These are phyloP conservation scores for Cucumis melo DNA, from an alignment of 306 rosid species.

Conservation along the genomic window DNA sequence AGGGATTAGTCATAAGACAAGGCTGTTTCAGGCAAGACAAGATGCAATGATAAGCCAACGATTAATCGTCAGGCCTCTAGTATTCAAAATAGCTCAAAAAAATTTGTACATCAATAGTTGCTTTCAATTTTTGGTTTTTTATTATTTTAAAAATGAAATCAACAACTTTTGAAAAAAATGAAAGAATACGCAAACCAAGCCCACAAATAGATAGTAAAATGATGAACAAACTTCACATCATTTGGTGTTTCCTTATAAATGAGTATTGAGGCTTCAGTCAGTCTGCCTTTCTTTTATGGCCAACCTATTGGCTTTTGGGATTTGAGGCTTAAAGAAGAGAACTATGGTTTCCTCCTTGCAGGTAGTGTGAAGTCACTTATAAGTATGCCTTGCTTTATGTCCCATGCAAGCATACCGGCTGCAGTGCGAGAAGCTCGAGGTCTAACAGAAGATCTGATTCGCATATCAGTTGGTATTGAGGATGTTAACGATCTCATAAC, in stretches of 20 bases:
- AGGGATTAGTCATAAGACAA: neutral
- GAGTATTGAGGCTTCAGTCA: neutral
- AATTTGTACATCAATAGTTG: neutral
- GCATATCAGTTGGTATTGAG: conserved; percentile 80
- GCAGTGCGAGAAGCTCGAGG: conserved; percentile 72
- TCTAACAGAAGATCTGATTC: conserved; percentile 67
- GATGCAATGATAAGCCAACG: neutral
- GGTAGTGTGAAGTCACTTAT: conserved; percentile 91
- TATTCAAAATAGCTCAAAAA: neutral
- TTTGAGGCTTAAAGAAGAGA: neutral
- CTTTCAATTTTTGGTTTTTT: neutral
- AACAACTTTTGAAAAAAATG: too few species aligned
- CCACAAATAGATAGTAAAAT: neutral
- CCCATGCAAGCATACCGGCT: conserved; percentile 80
- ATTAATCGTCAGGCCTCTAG: neutral
- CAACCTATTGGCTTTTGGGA: neutral
- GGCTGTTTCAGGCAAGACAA: neutral
- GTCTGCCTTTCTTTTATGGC: neutral
- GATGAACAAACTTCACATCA: neutral
- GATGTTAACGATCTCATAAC: conserved; percentile 66
- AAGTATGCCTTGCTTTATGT: conserved; percentile 76
- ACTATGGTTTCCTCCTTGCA: conserved; percentile 13
- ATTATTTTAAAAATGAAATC: too few species aligned
- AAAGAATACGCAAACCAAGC: too few species aligned
- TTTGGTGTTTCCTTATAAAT: neutral